Evolutionary conservation across 2,329 filamentous ascomycete species (phyloP).

Genomic region (Fusarium nelsonii): DNA sequence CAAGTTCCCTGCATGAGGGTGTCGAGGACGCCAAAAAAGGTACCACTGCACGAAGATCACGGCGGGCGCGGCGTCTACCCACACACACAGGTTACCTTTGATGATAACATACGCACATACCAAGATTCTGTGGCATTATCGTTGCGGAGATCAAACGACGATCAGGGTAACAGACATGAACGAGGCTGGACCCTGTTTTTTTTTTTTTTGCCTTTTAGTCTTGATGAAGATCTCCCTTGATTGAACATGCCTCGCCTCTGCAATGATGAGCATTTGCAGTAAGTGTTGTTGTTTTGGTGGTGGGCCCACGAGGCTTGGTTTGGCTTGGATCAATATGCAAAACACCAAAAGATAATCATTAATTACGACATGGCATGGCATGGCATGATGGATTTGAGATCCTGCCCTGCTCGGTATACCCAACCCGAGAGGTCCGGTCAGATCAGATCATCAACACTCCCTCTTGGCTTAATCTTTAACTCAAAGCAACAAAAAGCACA

Average conservation of each 20-base stretch:
- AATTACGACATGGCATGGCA: constrained; percentile 4
- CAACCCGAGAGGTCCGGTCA: background rate
- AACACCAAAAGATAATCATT: constrained; percentile 24
- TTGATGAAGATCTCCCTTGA: constrained; percentile 18
- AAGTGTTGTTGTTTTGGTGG: too few species aligned
- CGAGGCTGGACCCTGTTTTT: constrained; percentile 22
- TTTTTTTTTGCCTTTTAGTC: background rate
- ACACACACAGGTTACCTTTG: constrained; percentile 4
- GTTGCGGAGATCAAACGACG: constrained; percentile 21
- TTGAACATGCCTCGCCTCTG: too few species aligned
- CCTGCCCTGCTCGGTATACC: constrained; percentile 21
- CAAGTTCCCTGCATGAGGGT: constrained; percentile 9
- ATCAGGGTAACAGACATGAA: constrained; percentile 38
- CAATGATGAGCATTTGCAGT: too few species aligned
- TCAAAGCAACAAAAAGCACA: background rate
- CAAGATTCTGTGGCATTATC: constrained; percentile 28
- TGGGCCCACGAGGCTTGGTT: constrained; percentile 21
- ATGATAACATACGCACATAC: background rate
- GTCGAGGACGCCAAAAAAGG: constrained; percentile 9
- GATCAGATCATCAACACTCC: constrained; percentile 35
- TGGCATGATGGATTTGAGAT: constrained; percentile 16
- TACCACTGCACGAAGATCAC: constrained; percentile 32
- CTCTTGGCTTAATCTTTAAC: background rate
- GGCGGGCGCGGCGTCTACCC: constrained; percentile 2
- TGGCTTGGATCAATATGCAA: constrained; percentile 24